phyloP scores from a whole-genome alignment of 768 basidiomycete genomes.

The Scleroderma citrinum region DNA sequence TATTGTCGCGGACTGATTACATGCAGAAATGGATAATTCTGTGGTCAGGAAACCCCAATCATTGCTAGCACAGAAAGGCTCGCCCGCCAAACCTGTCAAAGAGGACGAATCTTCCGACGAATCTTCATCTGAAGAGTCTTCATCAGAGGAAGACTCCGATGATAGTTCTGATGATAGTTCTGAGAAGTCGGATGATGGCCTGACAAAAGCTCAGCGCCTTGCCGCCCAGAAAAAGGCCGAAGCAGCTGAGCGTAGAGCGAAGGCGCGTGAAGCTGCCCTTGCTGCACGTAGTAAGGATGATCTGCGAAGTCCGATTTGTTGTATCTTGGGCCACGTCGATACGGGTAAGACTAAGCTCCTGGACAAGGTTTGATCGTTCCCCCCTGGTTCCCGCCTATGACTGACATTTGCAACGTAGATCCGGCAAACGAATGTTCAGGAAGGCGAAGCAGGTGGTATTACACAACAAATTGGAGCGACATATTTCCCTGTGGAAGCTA shows the following conservation, averaged over 20 bases:
- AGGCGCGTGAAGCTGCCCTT: conserved; percentile 79
- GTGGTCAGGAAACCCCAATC: conserved; percentile 8
- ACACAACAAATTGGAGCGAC: conserved; percentile 99
- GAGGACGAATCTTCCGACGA: conserved; percentile 24
- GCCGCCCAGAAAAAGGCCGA: conserved; percentile 73
- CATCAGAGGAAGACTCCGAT: conserved; percentile 43
- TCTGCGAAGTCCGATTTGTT: conserved; percentile 94
- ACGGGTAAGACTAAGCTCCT: conserved; percentile 97
- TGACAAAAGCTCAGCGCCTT: conserved; percentile 62
- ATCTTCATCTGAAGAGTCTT: conserved; percentile 37
- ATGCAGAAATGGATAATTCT: conserved; percentile 3
- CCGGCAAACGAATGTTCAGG: conserved; percentile 98
- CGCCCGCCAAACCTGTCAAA: conserved; percentile 22
- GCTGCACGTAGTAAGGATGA: conserved; percentile 85
- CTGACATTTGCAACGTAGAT: conserved; percentile 49
- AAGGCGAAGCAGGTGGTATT: conserved; percentile 99
- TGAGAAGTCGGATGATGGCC: conserved; percentile 52
- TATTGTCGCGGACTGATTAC: background rate
- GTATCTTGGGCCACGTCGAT: conserved; percentile 99
- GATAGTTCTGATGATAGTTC: conserved; percentile 40
- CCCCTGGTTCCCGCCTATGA: background rate
- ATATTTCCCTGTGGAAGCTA: conserved; percentile 95
- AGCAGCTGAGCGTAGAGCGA: conserved; percentile 73
- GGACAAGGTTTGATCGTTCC: conserved; percentile 66
- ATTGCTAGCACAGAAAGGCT: conserved; percentile 22